Conservation (phyloP, 1,284 basidiomycete genomes). For the Inonotus hispidus region DNA sequence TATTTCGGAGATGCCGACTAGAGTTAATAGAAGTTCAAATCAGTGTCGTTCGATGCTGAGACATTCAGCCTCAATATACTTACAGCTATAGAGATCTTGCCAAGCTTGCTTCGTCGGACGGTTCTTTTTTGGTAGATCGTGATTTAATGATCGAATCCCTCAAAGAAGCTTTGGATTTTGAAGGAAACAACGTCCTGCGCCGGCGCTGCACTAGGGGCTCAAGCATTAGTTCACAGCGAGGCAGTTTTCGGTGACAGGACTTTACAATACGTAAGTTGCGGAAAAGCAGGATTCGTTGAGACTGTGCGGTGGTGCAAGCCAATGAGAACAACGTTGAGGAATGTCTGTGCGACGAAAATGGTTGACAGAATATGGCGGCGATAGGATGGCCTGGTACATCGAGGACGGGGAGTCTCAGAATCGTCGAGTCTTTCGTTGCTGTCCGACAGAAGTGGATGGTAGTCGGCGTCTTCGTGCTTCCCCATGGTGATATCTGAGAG, state of each 20-base stretch:
- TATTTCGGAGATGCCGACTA: slow-evolving; percentile 22
- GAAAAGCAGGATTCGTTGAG: too few relatives aligned
- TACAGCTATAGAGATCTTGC: slow-evolving; percentile 20
- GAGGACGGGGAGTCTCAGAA: not conserved
- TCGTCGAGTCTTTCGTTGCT: not conserved
- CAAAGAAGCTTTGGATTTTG: slow-evolving; percentile 22
- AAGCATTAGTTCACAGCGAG: too few relatives aligned
- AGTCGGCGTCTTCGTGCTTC: not conserved
- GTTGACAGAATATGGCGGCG: not conserved
- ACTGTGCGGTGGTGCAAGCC: not conserved
- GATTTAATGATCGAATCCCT: slow-evolving; percentile 21
- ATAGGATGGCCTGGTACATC: too few relatives aligned
- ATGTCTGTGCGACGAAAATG: not conserved
- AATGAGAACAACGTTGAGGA: not conserved
- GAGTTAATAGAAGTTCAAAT: too few relatives aligned
- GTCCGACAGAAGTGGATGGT: not conserved
- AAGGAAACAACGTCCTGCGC: slow-evolving; percentile 21
- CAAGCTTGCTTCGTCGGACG: slow-evolving; percentile 22
- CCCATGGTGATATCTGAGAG: not conserved
- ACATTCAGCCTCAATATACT: slow-evolving; percentile 21
- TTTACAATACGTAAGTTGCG: too few relatives aligned
- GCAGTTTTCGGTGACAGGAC: too few relatives aligned
- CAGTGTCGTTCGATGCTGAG: slow-evolving; percentile 23
- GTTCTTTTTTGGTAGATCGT: slow-evolving; percentile 21
- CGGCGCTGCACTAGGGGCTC: slow-evolving; percentile 23